Base-by-base conservation (phyloP, 495 filamentous ascomycete genomes). In the Recurvomyces mirabilis region DNA sequence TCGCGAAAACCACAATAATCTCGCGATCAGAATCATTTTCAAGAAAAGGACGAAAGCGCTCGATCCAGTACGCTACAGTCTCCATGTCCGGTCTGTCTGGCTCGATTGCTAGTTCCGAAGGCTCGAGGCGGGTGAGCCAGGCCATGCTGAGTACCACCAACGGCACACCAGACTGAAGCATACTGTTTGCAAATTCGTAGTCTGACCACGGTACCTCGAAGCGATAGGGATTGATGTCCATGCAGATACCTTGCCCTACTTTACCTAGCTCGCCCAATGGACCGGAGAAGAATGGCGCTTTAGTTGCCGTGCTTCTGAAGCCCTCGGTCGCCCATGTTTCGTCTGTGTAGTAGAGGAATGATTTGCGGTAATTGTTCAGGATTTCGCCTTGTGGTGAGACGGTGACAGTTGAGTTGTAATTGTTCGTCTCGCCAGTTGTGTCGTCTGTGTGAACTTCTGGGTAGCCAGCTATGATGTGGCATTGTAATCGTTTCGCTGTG, bases 21-120 rank as follows among this genome's bases (percentile, higher is more conserved):
- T 71, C 65, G 17, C 65, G 68, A 18, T 70, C 65, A 33, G 71
- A 67, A 30, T 65, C 58, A 39, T 56, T 55, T 31, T 69, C 63
- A 11, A 89, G 67, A 0, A 95, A 56, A 1, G 89, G 88, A 55
- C 78, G 73, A 30, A 95, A 68, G 32, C 89, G 69, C 51, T 79
- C 76, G n/a, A 93, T 64, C 91, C 91, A 98, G 63, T 94, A 98
- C 18, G 75, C 74, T 43, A 94, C 69, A 0, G 86, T 93, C 41
- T 84, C 76, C 57, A 83, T 62, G 48, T 94, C 87, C 7, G 87
- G 82, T 48, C 79, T 68, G 1, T 43, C 67, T 36, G 22, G 61
- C 64, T 59, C 53, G 47, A 61, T 54, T 49, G 39, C 62, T 49
- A 69, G 58, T 30, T 61, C 70, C 30, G 63, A 73, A 37, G 60